A percentile compares a stretch with the other conserved stretches of the same genome.
These are phyloP conservation scores for Daphne laureola DNA, from an alignment of 441 rosid genomes.

Conservation along the genomic window DNA sequence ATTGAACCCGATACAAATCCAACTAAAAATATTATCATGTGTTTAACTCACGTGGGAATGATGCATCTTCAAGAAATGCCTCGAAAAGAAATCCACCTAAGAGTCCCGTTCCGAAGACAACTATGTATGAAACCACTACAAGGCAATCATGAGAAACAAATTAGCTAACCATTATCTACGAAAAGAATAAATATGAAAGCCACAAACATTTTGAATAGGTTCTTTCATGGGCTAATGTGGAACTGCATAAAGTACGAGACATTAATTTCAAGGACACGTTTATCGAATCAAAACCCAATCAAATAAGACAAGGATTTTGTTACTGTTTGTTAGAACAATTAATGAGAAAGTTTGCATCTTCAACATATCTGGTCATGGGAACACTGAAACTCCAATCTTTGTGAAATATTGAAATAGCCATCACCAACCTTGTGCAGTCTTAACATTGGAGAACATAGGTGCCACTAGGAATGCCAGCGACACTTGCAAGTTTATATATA, in stretches of 20 bases:
- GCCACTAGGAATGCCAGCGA: constrained; percentile 72
- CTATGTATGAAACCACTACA: constrained; percentile 66
- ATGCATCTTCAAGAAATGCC: constrained; percentile 61
- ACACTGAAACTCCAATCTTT: too few relatives aligned
- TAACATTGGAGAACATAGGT: constrained; percentile 63
- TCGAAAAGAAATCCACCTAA: constrained; percentile 77
- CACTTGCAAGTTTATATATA: constrained; percentile 80
- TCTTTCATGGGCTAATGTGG: too few relatives aligned
- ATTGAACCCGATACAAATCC: too few relatives aligned
- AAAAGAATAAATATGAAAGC: constrained; percentile 4
- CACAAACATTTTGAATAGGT: not conserved
- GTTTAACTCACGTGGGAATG: constrained; percentile 63
- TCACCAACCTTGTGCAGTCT: constrained; percentile 78
- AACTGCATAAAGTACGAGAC: too few relatives aligned
- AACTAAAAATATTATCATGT: too few relatives aligned
- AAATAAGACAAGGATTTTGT: too few relatives aligned
- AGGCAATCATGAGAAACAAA: constrained; percentile 11
- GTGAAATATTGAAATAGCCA: constrained; percentile 1
- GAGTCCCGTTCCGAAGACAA: constrained; percentile 83
- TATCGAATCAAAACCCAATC: too few relatives aligned
- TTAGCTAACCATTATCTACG: constrained; percentile 9
- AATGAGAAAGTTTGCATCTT: too few relatives aligned
- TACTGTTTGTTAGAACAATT: too few relatives aligned
- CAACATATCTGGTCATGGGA: too few relatives aligned
- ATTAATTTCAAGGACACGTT: too few relatives aligned